Conservation (phyloP, 305 asterid genomes). For the Striga hermonthica region DNA sequence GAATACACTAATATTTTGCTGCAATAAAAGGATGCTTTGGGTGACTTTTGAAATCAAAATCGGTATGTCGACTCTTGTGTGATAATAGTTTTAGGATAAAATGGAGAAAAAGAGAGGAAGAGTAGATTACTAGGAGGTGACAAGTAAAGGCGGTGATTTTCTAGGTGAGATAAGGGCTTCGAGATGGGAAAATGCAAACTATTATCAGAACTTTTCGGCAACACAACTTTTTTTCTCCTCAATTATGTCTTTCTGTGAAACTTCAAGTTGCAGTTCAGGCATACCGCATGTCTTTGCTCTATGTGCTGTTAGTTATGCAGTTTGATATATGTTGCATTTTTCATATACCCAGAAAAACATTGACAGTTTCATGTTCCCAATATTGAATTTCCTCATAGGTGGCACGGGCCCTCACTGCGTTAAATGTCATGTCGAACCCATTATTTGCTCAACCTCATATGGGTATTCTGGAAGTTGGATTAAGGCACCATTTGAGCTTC, state of each 20-base stretch:
- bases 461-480: slow-evolving; percentile 40
- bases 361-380: neutral
- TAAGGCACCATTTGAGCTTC: slow-evolving; percentile 45
- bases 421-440: slow-evolving; percentile 48
- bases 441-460: slow-evolving; percentile 54
- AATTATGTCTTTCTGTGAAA: slow-evolving; percentile 17
- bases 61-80: neutral
- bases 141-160: too few relatives aligned
- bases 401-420: slow-evolving; percentile 47
- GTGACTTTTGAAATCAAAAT: too few relatives aligned
- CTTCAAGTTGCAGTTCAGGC: neutral
- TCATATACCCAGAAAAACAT: neutral
- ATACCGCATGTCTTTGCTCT: neutral
- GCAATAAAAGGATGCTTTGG: too few relatives aligned
- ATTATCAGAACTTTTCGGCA: neutral
- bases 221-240: neutral
- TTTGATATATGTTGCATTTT: neutral
- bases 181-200: neutral
- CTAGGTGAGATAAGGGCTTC: neutral
- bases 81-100: neutral
- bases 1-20: too few relatives aligned
- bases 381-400: slow-evolving; percentile 33
- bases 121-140: too few relatives aligned
- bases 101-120: too few relatives aligned
- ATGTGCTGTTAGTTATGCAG: neutral